Evolutionary conservation across 2,329 filamentous ascomycete genomes (phyloP).

Genomic region (Aspergillus intermedius): DNA sequence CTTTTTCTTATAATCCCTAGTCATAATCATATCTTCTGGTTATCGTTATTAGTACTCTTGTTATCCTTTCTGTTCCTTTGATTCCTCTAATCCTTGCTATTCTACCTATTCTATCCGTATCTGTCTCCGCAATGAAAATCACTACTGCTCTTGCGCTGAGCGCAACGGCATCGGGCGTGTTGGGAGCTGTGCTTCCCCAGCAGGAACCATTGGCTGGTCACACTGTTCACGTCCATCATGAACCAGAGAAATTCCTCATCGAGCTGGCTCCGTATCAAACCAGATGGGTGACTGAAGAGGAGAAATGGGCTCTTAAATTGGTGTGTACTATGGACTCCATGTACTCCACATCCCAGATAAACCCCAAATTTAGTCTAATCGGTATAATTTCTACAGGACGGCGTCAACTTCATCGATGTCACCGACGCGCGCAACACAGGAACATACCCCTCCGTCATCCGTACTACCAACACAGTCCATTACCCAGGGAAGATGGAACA

Average conservation of each 20-base stretch:
- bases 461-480: constrained; percentile 41
- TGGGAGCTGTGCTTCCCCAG: constrained; percentile 28
- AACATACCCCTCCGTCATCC: constrained; percentile 46
- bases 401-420: constrained; percentile 89
- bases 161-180: constrained; percentile 25
- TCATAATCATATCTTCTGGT: background rate
- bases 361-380: background rate
- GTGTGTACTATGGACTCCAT: constrained; percentile 44
- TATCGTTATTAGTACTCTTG: background rate
- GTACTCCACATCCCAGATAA: background rate
- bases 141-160: constrained; percentile 26
- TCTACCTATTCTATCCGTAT: background rate
- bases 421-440: constrained; percentile 60
- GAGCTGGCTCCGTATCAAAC: constrained; percentile 79
- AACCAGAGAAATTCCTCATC: constrained; percentile 62
- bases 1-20: background rate
- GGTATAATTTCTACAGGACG: constrained; percentile 50
- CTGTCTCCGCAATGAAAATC: constrained; percentile 30
- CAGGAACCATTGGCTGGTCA: constrained; percentile 19
- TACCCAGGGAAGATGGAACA: constrained; percentile 63
- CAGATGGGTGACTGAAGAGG: constrained; percentile 82
- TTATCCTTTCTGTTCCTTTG: background rate
- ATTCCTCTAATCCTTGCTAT: background rate
- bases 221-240: constrained; percentile 16
- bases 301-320: constrained; percentile 86